A percentile compares a stretch with the other conserved stretches of the same genome.
Evolutionary conservation across 1,284 basidiomycete genomes (phyloP).

Genomic region (Ustilago xerochloae): DNA sequence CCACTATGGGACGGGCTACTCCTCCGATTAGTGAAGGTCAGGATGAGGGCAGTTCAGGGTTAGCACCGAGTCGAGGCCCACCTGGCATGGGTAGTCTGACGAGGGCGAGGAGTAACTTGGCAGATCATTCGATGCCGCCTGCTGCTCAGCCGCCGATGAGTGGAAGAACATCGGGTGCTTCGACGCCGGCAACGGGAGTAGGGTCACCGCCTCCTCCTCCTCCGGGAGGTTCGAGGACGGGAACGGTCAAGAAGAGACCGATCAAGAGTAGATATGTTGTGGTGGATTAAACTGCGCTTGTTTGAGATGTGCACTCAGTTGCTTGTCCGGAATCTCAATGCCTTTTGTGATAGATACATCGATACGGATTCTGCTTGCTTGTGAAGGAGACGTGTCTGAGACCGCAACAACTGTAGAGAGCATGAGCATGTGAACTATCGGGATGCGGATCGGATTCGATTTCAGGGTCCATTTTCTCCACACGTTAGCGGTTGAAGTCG

Average conservation of each 20-base stretch:
- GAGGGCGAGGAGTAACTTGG: conserved; percentile 55
- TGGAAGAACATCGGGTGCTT: conserved; percentile 10
- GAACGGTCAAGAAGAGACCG: conserved; percentile 62
- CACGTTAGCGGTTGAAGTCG: too few relatives aligned
- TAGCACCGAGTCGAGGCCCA: conserved; percentile 22
- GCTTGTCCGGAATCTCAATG: too few relatives aligned
- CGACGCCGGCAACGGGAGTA: conserved; percentile 27
- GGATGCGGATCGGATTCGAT: background rate
- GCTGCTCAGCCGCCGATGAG: conserved; percentile 52
- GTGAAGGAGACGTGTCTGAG: too few relatives aligned
- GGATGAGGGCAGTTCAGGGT: conserved; percentile 35
- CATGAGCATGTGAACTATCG: too few relatives aligned
- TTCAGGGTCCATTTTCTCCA: conserved; percentile 1
- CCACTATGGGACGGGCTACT: conserved; percentile 36
- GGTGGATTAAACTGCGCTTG: conserved; percentile 42
- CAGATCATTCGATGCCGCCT: conserved; percentile 56
- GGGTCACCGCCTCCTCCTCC: conserved; percentile 41
- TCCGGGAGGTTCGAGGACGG: conserved; percentile 33
- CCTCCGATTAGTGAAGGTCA: conserved; percentile 45
- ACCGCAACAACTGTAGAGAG: too few relatives aligned
- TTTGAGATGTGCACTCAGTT: too few relatives aligned
- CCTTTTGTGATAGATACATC: too few relatives aligned
- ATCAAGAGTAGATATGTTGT: conserved; percentile 66
- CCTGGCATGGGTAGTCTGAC: conserved; percentile 27
- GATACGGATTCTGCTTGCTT: background rate